Conservation (phyloP, 2,329 filamentous ascomycete genomes). For the Thielaviopsis populi region DNA sequence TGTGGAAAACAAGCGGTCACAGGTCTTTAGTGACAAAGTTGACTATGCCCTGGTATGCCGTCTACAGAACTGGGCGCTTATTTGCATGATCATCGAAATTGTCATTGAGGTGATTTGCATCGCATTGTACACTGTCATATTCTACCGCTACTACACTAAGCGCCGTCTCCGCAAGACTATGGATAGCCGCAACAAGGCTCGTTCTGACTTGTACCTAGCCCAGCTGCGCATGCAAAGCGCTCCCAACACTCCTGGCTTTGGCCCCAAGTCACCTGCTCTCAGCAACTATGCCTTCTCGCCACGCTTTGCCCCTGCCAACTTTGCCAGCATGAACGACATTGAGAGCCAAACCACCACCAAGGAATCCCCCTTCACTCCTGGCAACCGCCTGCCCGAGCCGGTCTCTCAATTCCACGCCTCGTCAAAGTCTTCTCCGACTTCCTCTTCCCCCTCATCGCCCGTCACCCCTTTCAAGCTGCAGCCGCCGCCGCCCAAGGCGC, state of each 20-base stretch:
- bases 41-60: constrained; percentile 85
- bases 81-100: constrained; percentile 95
- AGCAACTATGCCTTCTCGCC: constrained; percentile 41
- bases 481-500: constrained; percentile 65
- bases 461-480: constrained; percentile 62
- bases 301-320: constrained; percentile 43
- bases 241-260: constrained; percentile 82
- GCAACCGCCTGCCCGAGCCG: constrained; percentile 42
- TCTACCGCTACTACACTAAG: constrained; percentile 97
- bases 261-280: constrained; percentile 29
- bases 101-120: constrained; percentile 87
- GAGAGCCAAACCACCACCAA: constrained; percentile 21
- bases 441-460: constrained; percentile 30
- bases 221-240: constrained; percentile 74
- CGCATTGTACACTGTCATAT: constrained; percentile 80
- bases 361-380: constrained; percentile 34
- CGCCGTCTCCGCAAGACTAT: constrained; percentile 90
- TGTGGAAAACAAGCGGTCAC: constrained; percentile 65
- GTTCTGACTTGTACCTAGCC: constrained; percentile 86
- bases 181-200: constrained; percentile 85
- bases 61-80: constrained; percentile 84
- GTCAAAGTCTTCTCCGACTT: constrained; percentile 18
- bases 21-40: constrained; percentile 66
- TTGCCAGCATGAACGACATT: constrained; percentile 35
- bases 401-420: constrained; percentile 42